Evolutionary conservation across 2,329 filamentous ascomycete genomes (phyloP), one percentile per base, ranked within the genome.

Genomic region (Calonectria pauciramosa): DNA sequence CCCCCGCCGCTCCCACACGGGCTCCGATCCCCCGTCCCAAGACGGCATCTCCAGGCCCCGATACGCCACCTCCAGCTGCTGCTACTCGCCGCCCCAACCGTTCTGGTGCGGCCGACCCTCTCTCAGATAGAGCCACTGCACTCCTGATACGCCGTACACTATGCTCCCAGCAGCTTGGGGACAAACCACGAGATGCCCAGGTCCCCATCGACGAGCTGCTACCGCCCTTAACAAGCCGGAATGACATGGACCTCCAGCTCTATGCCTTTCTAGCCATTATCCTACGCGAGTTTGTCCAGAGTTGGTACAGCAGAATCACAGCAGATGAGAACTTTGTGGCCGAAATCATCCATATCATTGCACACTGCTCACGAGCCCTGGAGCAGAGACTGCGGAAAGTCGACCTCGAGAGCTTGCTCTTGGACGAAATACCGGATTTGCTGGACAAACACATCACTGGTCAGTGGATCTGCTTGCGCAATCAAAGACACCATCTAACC

Each of bases 301-400:
- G 92, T 38, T 99, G 97, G 97, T 99, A 99, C 87, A 90, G 89
- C 77, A 96, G 94, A 84, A 97, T 99, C 84, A 98, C 96, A 1
- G 92, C 95, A 4, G 96, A 99, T 85, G 94, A 96, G 83, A 90
- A 92, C 16, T 97, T 99, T 82, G 93, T 97, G 74, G 93, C 94
- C 79, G 96, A 98, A 86, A 91, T 98, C 72, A 90, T 99, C 69
- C 95, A 95, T 82, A 93, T 98, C 78, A 94, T 99, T 81, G 97
- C 96, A 51, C 96, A 99, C 85, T 97, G 95, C 84, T 98, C 95
- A 51, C 90, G 95, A 72, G 95, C 93, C 10, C 86, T 99, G 73
- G 97, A 99, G 86, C 94, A 98, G 87, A 91, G 97, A 79, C 86
- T 98, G 74, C 91, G 95, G 73, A 92, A 93, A 82, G 91, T 97